Conservation (phyloP, 148 eudicot species). For the Mesembryanthemum crystallinum region DNA sequence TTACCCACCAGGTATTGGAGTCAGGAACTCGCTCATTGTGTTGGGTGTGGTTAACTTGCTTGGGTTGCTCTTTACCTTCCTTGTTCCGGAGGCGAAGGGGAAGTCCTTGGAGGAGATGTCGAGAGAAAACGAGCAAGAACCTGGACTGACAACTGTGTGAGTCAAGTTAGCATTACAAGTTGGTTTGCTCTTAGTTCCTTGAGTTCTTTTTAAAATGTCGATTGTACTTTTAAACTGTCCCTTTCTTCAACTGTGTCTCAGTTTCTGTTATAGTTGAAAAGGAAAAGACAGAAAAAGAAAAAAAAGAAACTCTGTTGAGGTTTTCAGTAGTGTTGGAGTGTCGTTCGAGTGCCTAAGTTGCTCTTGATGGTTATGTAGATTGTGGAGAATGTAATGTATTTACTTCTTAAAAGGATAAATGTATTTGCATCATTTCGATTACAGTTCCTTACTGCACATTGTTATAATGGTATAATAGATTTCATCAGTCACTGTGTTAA, state of each 20-base stretch:
- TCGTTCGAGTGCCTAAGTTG: neutral
- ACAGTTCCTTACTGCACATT: neutral
- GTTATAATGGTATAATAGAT: too few species aligned
- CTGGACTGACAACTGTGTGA: constrained; percentile 17
- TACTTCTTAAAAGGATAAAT: neutral
- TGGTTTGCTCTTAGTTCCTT: neutral
- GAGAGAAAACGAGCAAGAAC: constrained; percentile 34
- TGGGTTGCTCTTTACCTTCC: constrained; percentile 46
- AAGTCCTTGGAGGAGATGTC: constrained; percentile 63
- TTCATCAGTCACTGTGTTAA: too few species aligned
- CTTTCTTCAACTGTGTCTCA: neutral
- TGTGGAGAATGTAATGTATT: neutral
- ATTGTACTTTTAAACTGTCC: neutral
- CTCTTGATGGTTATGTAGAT: constrained; percentile 2
- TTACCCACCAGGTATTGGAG: constrained; percentile 52
- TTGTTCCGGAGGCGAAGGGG: constrained; percentile 63
- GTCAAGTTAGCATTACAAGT: neutral
- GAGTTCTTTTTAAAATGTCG: neutral
- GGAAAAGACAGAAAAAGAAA: neutral
- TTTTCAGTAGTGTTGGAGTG: constrained; percentile 1
- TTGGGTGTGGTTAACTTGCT: constrained; percentile 40
- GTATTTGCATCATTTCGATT: neutral
- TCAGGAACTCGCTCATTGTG: constrained; percentile 40
- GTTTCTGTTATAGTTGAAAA: neutral
- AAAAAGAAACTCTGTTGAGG: neutral